Evolutionary conservation across 805 yeast genomes (phyloP), one percentile per base, ranked within the genome.

Genomic region (Yamadazyma tumulicola): DNA sequence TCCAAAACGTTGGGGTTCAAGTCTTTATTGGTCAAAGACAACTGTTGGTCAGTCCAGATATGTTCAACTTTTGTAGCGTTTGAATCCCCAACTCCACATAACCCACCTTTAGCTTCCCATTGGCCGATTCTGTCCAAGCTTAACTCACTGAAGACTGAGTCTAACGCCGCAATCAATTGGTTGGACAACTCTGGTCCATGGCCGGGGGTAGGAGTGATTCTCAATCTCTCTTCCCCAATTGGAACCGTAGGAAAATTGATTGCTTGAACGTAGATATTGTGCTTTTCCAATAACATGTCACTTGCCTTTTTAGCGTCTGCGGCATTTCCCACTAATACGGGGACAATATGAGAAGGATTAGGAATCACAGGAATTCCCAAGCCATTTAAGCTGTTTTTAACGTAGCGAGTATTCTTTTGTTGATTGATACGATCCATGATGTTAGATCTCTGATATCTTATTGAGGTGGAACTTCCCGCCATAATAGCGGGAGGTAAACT

Each of bases 141-240:
- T 59, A 93, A 71, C 44, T 81, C 82, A 26, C 67, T 70, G 69
- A 91, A 93, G 16, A 89, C 86, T 30, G 76, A 74, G 48, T 87
- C 95, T 31, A 93, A 69, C 9, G 97, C 87, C 8, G 66, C 75
- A 35, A 93, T 72, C 48, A 93, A 74, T 46, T 78, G 72, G 56
- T 88, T 86, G 34, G 91, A 74, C 32, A 86, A 70, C 38, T 81
- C 85, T 39, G 78, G 72, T 13, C 79, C 75, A 59, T 93, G 99
- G 35, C 96, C 97, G 23, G 99, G 99, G 26, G 98, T 89, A 37
- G 99, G 97, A n/a, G 99, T 93, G 55, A 93, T 79, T 66, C 99
- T 81, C 52, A 93, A 77, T 59, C 98, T 81, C 68, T 93, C 99
- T 46, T 88, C 82, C 41, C 98, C 98, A 48, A 84, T 79, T 13